Evolutionary conservation across 1,284 basidiomycete species (phyloP), one percentile per base, ranked within the genome.

Genomic region (Leccinum pachyderme): DNA sequence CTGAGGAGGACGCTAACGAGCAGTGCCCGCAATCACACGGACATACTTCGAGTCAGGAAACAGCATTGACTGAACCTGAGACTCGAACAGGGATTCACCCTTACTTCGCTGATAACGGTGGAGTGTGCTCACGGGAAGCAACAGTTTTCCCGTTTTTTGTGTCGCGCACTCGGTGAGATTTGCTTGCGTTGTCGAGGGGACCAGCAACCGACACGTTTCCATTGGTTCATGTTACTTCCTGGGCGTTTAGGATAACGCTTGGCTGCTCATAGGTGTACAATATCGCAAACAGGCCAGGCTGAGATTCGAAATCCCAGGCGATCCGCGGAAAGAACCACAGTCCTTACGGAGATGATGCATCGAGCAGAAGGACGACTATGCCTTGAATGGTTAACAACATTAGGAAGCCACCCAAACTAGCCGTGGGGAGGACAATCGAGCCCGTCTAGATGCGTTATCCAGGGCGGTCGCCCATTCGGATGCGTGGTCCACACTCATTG

Each of bases 51-150:
- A 37, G 46, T 55, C 39, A 9, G 53, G 57, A 12, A 67, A 31
- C 1, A 47, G 2, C 8, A 15, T 56, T 54, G 45, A 24, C 49
- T 25, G 52, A 50, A 28, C 44, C 43, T 39, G 49, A 18, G 18
- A 18, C 18, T 50, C 53, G 13, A 39, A 37, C 12, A 60, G 51
- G 41, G 7, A 11, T 24, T 44, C 47, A 32, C 37, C 29, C 31
- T 31, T 27, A 13, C 18, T 52, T 53, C 46, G 33, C 47, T 53
- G 55, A 62, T 64, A 62, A 53, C 45, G 52, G 52, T 33, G 53
- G 45, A 39, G 44, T 49, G 27, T 32, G 55, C 54, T 49, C 18
- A 6, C 29, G 18, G 22, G 5, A 55, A 8, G 27, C 47, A 29
- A 18, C 31, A 13, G 3, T 49, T 11, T 51, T 50, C 2, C 62